These are phyloP conservation scores for Sphagnum contortum DNA, from an alignment of 225 moss, liverwort and hornwort genomes.

Conservation along the genomic window DNA sequence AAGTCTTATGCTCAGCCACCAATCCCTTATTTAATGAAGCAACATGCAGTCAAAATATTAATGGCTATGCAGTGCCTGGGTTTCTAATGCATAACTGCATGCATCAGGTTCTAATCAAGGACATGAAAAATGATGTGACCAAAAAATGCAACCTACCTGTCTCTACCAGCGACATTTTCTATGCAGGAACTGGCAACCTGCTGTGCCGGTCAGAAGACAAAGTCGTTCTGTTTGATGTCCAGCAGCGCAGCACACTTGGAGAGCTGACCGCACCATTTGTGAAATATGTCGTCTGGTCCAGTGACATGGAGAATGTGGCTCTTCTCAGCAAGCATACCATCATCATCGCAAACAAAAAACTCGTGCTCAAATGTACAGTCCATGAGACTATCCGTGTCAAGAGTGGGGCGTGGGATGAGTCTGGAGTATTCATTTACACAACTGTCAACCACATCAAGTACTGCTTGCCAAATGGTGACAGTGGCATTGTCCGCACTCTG, in stretches of 20 bases:
- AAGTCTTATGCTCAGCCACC: neutral
- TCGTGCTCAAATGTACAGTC: constrained; percentile 91
- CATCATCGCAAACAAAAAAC: constrained; percentile 86
- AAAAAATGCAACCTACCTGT: constrained; percentile 80
- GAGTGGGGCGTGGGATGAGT: constrained; percentile 98
- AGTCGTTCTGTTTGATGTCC: constrained; percentile 86
- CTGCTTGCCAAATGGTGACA: constrained; percentile 94
- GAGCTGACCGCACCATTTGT: constrained; percentile 87
- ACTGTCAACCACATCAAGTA: constrained; percentile 99
- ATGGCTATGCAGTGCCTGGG: no score
- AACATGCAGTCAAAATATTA: neutral
- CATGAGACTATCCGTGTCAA: constrained; percentile 98
- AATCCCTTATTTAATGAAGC: neutral
- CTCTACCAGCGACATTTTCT: constrained; percentile 79
- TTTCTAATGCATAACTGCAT: neutral
- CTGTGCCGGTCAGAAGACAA: constrained; percentile 96
- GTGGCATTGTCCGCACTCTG: constrained; percentile 87
- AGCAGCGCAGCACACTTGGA: constrained; percentile 81
- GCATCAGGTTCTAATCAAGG: constrained; percentile 80
- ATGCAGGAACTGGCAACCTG: constrained; percentile 88
- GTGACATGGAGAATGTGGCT: constrained; percentile 91
- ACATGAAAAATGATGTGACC: constrained; percentile 90
- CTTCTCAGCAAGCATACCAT: constrained; percentile 95
- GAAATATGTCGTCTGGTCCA: constrained; percentile 96
- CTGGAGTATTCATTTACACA: constrained; percentile 91